phyloP scores from a whole-genome alignment of 495 filamentous ascomycete genomes.

The Lepraria neglecta region DNA sequence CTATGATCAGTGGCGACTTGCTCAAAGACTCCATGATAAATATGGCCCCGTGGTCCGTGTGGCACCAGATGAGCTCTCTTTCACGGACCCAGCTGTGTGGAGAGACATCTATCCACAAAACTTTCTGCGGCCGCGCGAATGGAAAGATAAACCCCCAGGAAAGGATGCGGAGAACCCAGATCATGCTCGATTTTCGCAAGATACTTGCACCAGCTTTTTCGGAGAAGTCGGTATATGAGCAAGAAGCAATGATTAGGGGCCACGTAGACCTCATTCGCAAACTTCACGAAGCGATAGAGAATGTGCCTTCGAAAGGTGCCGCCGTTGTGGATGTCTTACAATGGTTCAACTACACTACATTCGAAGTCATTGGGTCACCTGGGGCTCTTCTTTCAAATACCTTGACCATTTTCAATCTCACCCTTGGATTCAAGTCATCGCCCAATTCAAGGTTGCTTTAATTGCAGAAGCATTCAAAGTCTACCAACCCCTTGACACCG shows the following conservation, averaged over 20 bases:
- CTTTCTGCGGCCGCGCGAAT: background rate
- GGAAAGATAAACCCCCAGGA: background rate
- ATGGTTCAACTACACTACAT: conserved; percentile 49
- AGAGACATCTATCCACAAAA: conserved; percentile 33
- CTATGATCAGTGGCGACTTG: conserved; percentile 8
- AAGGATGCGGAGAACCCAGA: conserved; percentile 20
- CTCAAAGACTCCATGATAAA: conserved; percentile 40
- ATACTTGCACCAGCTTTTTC: conserved; percentile 45
- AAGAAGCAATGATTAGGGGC: conserved; percentile 39
- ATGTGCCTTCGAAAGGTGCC: background rate
- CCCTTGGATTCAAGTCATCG: conserved; percentile 36
- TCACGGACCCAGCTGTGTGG: conserved; percentile 29
- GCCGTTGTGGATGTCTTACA: conserved; percentile 29
- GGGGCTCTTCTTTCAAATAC: conserved; percentile 47
- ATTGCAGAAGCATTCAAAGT: conserved; percentile 26
- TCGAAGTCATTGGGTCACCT: conserved; percentile 54
- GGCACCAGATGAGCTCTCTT: conserved; percentile 34
- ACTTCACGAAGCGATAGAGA: background rate
- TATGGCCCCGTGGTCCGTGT: conserved; percentile 42
- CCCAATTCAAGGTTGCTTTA: conserved; percentile 25
- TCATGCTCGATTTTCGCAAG: conserved; percentile 42
- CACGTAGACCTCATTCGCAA: conserved; percentile 34
- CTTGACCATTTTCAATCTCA: conserved; percentile 41
- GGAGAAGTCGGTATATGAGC: conserved; percentile 36
- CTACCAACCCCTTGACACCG: conserved; percentile 28